Evolutionary conservation across 768 basidiomycete species (phyloP), one percentile per base, ranked within the genome.

Genomic region (Imleria badia): DNA sequence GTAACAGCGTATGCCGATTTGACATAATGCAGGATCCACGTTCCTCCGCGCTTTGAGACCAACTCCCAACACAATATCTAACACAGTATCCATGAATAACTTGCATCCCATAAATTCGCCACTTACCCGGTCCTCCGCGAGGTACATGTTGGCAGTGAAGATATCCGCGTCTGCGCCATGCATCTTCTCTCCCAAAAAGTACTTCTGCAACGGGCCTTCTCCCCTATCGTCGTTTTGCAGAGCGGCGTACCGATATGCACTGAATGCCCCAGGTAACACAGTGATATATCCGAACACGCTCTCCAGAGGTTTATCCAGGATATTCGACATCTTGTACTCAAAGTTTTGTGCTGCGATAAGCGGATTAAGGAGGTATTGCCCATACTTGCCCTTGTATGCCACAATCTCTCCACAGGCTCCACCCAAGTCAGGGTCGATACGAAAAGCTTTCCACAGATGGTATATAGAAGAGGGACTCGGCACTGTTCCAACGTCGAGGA

Each of bases 371-470:
- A 97, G 75, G 66, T 91, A 85, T 61, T 76, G 72, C 29, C 90
- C 86, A 57, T 81, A 93, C 73, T 84, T 87, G 33, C 94, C 94
- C 72, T 95, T 96, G 53, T 92, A 77, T 12, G 91, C 90, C 12
- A 95, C 91, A 53, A 96, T 95, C 76, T 96, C 94, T n/a, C 94
- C 94, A 64, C 94, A 97, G n/a, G 94, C 94, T 14, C 94, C 91
- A 1, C 89, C 91, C 15, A 94, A 90, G 64, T 91, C 91, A n/a
- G 87, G 89, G 67, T 92, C 92, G 70, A 92, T 88, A 63, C 93
- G 90, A 60, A 97, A 96, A 8, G 92, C 90, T 71, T 95, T 95
- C 93, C 94, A 95, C 3, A 95, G 74, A 64, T 94, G 93, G 70
- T 96, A 96, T 55, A 96, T 91, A 11, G 83, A 84, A 49, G 88